A percentile compares a stretch with the other conserved stretches of the same genome.
phyloP scores from a whole-genome alignment of 306 rosid genomes.

The Prunus campanulata region DNA sequence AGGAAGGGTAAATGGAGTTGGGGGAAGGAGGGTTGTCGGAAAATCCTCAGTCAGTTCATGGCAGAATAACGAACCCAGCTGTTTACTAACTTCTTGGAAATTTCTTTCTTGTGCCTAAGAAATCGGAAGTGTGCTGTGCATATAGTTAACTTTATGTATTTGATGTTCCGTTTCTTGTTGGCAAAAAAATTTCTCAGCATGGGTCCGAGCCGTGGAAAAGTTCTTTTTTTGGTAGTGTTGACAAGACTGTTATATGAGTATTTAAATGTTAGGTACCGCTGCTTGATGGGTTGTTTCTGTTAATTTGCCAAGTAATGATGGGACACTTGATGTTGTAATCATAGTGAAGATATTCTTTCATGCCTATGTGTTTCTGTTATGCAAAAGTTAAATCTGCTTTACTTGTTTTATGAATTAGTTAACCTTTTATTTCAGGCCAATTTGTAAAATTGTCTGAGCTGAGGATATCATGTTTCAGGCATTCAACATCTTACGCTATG shows the following conservation, averaged over 20 bases:
- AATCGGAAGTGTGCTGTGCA: background rate
- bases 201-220: background rate
- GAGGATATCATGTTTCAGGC: slow-evolving; percentile 73
- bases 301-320: background rate
- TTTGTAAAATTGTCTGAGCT: slow-evolving; percentile 38
- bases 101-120: background rate
- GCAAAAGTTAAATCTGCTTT: background rate
- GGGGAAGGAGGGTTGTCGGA: background rate
- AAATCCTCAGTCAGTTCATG: background rate
- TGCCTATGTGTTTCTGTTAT: background rate
- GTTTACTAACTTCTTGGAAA: background rate
- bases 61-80: background rate
- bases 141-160: background rate
- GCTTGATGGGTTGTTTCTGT: background rate
- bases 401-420: slow-evolving; percentile 31
- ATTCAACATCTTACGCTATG: slow-evolving; percentile 76
- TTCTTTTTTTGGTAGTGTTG: background rate
- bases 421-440: slow-evolving; percentile 39
- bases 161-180: background rate
- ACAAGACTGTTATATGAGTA: background rate
- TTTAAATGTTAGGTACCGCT: background rate
- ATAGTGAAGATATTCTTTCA: background rate
- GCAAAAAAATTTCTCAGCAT: background rate
- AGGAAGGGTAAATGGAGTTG: background rate
- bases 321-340: background rate